phyloP scores from a whole-genome alignment of 306 rosid genomes.

The Abrus pulchellus region DNA sequence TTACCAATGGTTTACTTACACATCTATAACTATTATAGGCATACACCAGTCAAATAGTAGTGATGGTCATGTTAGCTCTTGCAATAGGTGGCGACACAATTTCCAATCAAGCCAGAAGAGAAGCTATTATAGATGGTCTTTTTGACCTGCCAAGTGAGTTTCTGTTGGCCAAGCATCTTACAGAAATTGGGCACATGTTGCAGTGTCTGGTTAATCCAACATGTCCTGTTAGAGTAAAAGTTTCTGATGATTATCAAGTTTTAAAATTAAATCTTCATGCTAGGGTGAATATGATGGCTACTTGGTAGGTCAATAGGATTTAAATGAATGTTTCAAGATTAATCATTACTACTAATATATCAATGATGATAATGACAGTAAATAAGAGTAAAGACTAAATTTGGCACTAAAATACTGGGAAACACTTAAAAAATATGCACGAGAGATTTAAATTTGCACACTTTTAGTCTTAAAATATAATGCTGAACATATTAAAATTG shows the following conservation, averaged over 20 bases:
- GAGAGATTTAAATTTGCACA: background rate
- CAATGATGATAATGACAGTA: constrained; percentile 3
- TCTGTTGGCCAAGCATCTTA: constrained; percentile 36
- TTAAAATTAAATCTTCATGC: constrained; percentile 5
- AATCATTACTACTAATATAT: constrained; percentile 3
- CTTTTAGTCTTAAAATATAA: background rate
- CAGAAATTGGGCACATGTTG: constrained; percentile 25
- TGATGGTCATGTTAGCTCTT: constrained; percentile 96
- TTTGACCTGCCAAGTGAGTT: constrained; percentile 91
- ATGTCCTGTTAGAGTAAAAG: background rate
- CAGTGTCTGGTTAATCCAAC: background rate
- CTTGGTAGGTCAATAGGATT: constrained; percentile 26
- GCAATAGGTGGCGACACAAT: constrained; percentile 94
- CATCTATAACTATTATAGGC: constrained; percentile 63
- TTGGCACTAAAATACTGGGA: background rate
- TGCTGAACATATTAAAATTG: constrained; percentile 1
- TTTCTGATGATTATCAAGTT: background rate
- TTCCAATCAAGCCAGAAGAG: constrained; percentile 86
- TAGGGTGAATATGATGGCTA: constrained; percentile 10
- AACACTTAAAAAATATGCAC: background rate
- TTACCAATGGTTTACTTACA: constrained; percentile 37
- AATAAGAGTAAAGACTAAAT: background rate
- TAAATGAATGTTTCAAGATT: background rate
- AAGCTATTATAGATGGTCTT: constrained; percentile 89
- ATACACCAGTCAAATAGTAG: constrained; percentile 98